A percentile compares a stretch with the other conserved stretches of the same genome.
These are phyloP conservation scores for Apium graveolens DNA, from an alignment of 129 eudicot species.

Conservation along the genomic window DNA sequence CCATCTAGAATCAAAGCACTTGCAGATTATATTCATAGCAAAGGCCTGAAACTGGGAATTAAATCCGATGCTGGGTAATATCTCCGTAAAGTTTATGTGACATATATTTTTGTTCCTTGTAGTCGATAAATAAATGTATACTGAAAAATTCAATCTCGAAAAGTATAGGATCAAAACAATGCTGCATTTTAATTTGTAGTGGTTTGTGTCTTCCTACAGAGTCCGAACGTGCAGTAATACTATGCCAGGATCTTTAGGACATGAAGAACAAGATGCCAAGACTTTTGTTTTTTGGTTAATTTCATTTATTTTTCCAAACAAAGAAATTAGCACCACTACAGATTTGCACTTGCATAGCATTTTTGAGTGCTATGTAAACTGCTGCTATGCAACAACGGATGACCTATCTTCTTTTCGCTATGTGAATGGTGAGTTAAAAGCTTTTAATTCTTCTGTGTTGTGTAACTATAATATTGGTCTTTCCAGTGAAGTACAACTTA, in stretches of 20 bases:
- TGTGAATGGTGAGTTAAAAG: conserved; percentile 76
- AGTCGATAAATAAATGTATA: neutral
- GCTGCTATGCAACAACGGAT: conserved; percentile 71
- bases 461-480: neutral
- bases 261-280: conserved; percentile 88
- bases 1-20: conserved; percentile 92
- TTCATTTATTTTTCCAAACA: neutral
- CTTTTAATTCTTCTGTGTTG: neutral
- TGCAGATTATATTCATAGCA: conserved; percentile 80
- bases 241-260: conserved; percentile 91
- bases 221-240: conserved; percentile 58
- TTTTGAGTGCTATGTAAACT: too few species aligned
- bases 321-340: neutral
- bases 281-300: conserved; percentile 91
- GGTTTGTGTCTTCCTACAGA: conserved; percentile 21
- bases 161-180: too few species aligned
- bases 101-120: neutral
- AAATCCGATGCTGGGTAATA: conserved; percentile 98
- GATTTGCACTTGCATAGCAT: too few species aligned
- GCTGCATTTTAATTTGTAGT: neutral
- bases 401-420: conserved; percentile 67
- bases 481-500: neutral
- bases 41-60: conserved; percentile 84
- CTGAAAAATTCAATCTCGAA: neutral
- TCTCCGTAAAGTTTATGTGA: too few species aligned